phyloP scores from a whole-genome alignment of 768 basidiomycete genomes.

The Lactarius pseudohatsudake region DNA sequence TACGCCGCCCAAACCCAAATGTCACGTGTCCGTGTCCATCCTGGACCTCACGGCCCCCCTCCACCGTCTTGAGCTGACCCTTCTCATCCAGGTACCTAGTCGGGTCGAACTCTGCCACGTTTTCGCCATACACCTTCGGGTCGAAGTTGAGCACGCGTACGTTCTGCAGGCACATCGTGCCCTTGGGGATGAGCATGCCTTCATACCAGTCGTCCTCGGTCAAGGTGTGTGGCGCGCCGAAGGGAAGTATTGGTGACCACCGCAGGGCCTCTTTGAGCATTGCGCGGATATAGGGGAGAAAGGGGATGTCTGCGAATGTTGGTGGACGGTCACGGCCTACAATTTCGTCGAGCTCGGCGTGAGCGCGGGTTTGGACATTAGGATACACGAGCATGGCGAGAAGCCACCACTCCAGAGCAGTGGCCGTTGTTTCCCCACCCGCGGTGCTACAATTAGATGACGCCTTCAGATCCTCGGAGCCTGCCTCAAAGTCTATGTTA shows the following conservation, averaged over 20 bases:
- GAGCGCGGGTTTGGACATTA: slow-evolving; percentile 39
- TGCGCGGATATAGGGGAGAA: slow-evolving; percentile 41
- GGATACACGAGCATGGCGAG: slow-evolving; percentile 43
- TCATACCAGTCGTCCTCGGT: slow-evolving; percentile 19
- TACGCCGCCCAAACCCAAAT: slow-evolving; percentile 34
- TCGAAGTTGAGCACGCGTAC: slow-evolving; percentile 5
- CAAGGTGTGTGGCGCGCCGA: slow-evolving; percentile 25
- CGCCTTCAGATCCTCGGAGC: neutral
- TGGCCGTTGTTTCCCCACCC: slow-evolving; percentile 5
- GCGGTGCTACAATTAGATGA: neutral
- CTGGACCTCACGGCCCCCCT: slow-evolving; percentile 31
- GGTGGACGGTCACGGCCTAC: slow-evolving; percentile 40
- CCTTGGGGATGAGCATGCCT: slow-evolving; percentile 24
- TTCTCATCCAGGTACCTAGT: slow-evolving; percentile 7
- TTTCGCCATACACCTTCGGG: neutral
- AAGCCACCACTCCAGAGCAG: slow-evolving; percentile 38
- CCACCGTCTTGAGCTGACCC: neutral
- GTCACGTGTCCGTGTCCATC: slow-evolving; percentile 29
- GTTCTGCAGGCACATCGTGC: slow-evolving; percentile 8
- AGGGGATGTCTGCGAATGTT: slow-evolving; percentile 33
- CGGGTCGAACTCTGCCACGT: neutral
- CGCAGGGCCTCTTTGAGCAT: slow-evolving; percentile 38
- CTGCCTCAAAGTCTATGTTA: neutral
- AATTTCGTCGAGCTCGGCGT: slow-evolving; percentile 44
- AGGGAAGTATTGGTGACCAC: slow-evolving; percentile 31